Conservation (phyloP, 1,139 yeast species). For the Yamadazyma dushanensis region DNA sequence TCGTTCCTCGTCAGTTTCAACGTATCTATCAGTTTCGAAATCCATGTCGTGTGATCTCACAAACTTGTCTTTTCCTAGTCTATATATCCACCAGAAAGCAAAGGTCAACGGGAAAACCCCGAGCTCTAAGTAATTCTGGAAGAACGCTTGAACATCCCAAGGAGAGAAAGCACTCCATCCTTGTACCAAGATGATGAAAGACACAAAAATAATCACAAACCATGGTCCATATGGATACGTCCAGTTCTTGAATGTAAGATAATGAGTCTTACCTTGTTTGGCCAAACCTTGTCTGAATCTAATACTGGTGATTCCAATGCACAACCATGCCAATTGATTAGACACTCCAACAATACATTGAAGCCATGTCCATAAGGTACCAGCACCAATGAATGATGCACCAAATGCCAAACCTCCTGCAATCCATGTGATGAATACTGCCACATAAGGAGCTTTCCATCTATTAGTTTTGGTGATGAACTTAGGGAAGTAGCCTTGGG, state of each 20-base stretch:
- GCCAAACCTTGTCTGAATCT: slow-evolving; percentile 41
- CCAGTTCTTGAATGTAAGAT: slow-evolving; percentile 40
- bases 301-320: slow-evolving; percentile 39
- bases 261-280: slow-evolving; percentile 36
- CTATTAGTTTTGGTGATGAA: slow-evolving; percentile 35
- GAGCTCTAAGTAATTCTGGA: slow-evolving; percentile 39
- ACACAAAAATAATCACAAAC: slow-evolving; percentile 35
- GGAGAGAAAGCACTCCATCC: slow-evolving; percentile 60
- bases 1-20: slow-evolving; percentile 50
- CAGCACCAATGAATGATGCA: slow-evolving; percentile 44
- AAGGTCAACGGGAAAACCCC: slow-evolving; percentile 39
- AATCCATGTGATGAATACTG: slow-evolving; percentile 41
- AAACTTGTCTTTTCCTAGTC: slow-evolving; percentile 46
- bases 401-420: slow-evolving; percentile 46
- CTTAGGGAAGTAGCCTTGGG: slow-evolving; percentile 42
- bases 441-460: slow-evolving; percentile 40
- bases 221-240: slow-evolving; percentile 45
- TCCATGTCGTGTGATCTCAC: slow-evolving; percentile 57
- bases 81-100: slow-evolving; percentile 45
- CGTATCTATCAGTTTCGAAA: slow-evolving; percentile 58
- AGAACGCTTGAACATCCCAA: slow-evolving; percentile 32
- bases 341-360: slow-evolving; percentile 46
- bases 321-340: slow-evolving; percentile 45
- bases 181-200: slow-evolving; percentile 39
- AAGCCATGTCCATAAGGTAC: slow-evolving; percentile 46